These are phyloP conservation scores for Begonia masoniana DNA, from an alignment of 306 rosid genomes.

Conservation along the genomic window DNA sequence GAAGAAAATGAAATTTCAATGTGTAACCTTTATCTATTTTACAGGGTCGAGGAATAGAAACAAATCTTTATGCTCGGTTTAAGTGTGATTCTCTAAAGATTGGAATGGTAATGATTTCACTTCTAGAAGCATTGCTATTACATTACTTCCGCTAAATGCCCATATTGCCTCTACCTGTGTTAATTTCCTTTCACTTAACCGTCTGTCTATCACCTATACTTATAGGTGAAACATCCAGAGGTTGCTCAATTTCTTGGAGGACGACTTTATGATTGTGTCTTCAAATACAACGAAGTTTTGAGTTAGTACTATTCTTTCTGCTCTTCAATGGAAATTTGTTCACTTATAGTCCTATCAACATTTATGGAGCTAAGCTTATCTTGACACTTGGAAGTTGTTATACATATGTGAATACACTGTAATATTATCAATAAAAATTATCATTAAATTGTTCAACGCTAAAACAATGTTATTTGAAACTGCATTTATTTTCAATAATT, in stretches of 20 bases:
- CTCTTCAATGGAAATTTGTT: too few species aligned
- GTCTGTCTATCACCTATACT: background rate
- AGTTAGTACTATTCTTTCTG: slow-evolving; percentile 15
- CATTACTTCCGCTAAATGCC: too few species aligned
- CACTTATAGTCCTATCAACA: too few species aligned
- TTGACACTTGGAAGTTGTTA: too few species aligned
- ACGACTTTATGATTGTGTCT: slow-evolving; percentile 83
- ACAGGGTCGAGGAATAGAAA: slow-evolving; percentile 98
- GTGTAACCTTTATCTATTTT: slow-evolving; percentile 9
- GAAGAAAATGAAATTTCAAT: background rate
- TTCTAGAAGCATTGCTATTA: too few species aligned
- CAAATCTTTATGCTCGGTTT: slow-evolving; percentile 88
- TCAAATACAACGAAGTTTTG: slow-evolving; percentile 68
- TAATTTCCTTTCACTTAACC: background rate
- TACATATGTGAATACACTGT: too few species aligned
- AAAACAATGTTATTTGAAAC: too few species aligned
- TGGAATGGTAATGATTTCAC: slow-evolving; percentile 59
- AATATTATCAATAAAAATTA: too few species aligned
- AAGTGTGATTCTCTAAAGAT: slow-evolving; percentile 89
- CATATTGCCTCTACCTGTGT: background rate
- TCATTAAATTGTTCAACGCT: too few species aligned
- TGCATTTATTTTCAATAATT: too few species aligned
- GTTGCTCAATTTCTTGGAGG: slow-evolving; percentile 93
- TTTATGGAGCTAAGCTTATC: too few species aligned
- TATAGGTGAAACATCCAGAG: slow-evolving; percentile 84